Base-by-base conservation (phyloP, 306 rosid genomes). In the Geum urbanum region DNA sequence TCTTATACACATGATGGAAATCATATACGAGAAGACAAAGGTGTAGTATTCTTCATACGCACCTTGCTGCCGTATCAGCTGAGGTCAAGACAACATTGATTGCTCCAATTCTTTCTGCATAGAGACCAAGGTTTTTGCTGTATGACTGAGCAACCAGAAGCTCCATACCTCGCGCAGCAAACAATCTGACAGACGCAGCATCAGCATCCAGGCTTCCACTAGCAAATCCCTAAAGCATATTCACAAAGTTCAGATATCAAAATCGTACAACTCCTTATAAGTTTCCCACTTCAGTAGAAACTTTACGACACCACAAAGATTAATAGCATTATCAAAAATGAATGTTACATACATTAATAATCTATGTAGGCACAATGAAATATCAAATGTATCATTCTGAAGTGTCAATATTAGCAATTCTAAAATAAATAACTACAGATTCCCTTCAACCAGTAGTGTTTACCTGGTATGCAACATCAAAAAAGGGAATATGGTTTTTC, bases 391-490 rank as follows among this genome's bases (percentile, higher is more conserved):
- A 58, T 47, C 47, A 41, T 40, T 11, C 9, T 3, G 9, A 44
- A 45, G 74, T 24, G 24, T 27, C 19, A 9, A 4, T 7, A 19
- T 14, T 10, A 18, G 63, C 66, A 32, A 37, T 27, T 45, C 47
- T 8, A 63, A 49, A 68, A 68, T 9, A 22, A 64, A 49, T 32
- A 74, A 41, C 9, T 27, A 40, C 9, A 14, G 43, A 61, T 19
- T 19, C 35, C 44, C 40, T 73, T 39, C 73, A 27, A 68, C 51
- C 20, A 20, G 52, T 52, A 73, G 44, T 66, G 50, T 48, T 40
- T 84, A 91, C 99, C 97, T 94, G 99, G 80, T 91, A 94, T 52
- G 99, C 99, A 65, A 94, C 99, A 76, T 94, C 97, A 59, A 94
- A 94, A 83, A 94, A 94, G 71, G 99, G 96, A 64, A 91, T 84